phyloP scores from a whole-genome alignment of 208 protist genomes.

The Vickermania spadyakhi region DNA sequence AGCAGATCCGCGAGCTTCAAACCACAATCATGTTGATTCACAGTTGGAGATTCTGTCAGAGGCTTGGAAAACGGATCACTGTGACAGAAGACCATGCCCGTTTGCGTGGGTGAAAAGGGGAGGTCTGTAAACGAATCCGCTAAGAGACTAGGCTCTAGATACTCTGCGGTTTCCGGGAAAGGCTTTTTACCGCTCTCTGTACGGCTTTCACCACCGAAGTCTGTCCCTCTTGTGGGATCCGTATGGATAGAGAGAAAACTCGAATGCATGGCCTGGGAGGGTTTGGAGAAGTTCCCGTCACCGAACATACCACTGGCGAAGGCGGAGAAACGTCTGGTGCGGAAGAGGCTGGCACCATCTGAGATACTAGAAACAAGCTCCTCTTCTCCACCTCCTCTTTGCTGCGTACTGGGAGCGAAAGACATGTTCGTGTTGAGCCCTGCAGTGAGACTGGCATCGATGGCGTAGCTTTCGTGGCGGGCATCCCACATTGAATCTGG shows the following conservation, averaged over 20 bases:
- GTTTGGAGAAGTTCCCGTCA: neutral
- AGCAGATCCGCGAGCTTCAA: neutral
- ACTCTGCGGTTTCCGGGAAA: neutral
- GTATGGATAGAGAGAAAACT: neutral
- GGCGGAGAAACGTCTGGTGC: neutral
- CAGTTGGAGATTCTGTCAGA: neutral
- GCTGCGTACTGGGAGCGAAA: neutral
- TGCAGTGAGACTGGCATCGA: slow-evolving; percentile 1
- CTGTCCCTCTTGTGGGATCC: neutral
- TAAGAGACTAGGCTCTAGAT: neutral
- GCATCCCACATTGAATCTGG: neutral
- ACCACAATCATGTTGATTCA: neutral
- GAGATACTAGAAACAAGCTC: neutral
- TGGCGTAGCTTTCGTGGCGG: neutral
- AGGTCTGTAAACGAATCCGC: neutral
- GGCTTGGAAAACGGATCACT: neutral
- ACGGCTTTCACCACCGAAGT: neutral
- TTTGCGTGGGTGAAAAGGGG: neutral
- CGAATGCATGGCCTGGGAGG: neutral
- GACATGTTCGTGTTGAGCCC: neutral
- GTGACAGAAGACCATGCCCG: neutral
- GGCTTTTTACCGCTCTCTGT: neutral
- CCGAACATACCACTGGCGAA: neutral
- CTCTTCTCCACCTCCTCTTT: neutral
- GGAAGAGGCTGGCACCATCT: neutral